Base-by-base conservation (phyloP, 768 basidiomycete species). In the Xerocomellus dryophilus region DNA sequence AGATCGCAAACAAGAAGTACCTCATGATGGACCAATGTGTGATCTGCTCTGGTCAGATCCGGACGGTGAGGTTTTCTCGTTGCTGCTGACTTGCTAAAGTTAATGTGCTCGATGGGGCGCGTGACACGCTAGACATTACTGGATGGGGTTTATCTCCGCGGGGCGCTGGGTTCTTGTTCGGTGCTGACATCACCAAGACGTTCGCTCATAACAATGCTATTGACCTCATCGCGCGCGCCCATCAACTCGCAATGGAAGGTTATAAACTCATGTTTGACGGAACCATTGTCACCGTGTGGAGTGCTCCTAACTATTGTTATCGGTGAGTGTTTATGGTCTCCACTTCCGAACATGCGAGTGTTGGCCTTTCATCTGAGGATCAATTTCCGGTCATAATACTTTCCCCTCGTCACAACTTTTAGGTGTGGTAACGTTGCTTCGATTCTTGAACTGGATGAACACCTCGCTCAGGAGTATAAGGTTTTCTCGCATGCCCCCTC, bases 31-130 rank as follows among this genome's bases (percentile, higher is more conserved):
- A 12, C 86, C 94, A 8, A 98, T 98, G 96, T 98, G 96, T 66
- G 96, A 98, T 73, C 77, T 98, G 2, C 77, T 98, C n/a, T 98
- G 96, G 96, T 97, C 95, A 54, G 96, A 98, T 76, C 96, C 96
- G 42, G 96, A 98, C 70, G 95, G 94, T 94, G 51, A 60, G 67
- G 56, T 14, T 61, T 40, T 48, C 54, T 29, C 27, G n/a, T 53
- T 51, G 54, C 38, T 41, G 44, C 51, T 41, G 49, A 27, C 21
- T 46, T 47, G 61, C 65, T 53, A 60, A 61, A 44, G 23, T 47
- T 38, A 38, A 73, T 60, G 74, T 47, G 34, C 51, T 56, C 51
- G 27, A 50, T 50, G 47, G 34, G 50, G 51, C 34, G 32, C 51
- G 25, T 36, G 47, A 15, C 15, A 18, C 25, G 42, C 35, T 15